A percentile compares a stretch with the other conserved stretches of the same genome.
These are phyloP conservation scores for Botrytis tulipae DNA, from an alignment of 2,329 filamentous ascomycete species.

Conservation along the genomic window DNA sequence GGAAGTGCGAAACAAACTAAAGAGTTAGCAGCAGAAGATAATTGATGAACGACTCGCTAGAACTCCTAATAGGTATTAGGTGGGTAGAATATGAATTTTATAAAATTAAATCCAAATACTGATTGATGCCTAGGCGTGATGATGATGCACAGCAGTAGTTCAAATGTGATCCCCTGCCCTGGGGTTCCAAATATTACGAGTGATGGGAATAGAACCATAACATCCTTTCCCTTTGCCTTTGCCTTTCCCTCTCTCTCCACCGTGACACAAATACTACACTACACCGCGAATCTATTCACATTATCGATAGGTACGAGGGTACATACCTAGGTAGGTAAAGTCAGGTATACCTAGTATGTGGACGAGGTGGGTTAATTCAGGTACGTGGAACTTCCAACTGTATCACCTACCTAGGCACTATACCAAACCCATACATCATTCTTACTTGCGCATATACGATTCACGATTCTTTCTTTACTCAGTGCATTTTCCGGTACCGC, in stretches of 20 bases:
- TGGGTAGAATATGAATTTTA: no score
- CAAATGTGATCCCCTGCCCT: background rate
- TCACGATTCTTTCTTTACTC: background rate
- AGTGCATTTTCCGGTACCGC: background rate
- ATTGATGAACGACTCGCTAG: background rate
- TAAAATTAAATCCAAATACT: background rate
- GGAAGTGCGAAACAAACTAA: background rate
- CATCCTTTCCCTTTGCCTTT: no score
- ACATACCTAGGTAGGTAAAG: background rate
- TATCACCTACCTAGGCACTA: background rate
- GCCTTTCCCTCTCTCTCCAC: background rate
- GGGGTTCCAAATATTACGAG: background rate
- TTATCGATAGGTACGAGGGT: background rate
- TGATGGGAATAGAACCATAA: background rate
- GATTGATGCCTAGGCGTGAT: background rate
- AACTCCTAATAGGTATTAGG: no score
- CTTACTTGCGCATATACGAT: conserved; percentile 4
- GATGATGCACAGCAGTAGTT: conserved; percentile 7
- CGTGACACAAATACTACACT: background rate
- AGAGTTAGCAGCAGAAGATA: background rate
- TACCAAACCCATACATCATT: background rate
- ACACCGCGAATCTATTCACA: conserved; percentile 1
- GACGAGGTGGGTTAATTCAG: background rate
- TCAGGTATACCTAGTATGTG: background rate
- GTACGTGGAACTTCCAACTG: conserved; percentile 5